Evolutionary conservation across 495 filamentous ascomycete genomes (phyloP).

Genomic region (Penicillium dipodomyicola): DNA sequence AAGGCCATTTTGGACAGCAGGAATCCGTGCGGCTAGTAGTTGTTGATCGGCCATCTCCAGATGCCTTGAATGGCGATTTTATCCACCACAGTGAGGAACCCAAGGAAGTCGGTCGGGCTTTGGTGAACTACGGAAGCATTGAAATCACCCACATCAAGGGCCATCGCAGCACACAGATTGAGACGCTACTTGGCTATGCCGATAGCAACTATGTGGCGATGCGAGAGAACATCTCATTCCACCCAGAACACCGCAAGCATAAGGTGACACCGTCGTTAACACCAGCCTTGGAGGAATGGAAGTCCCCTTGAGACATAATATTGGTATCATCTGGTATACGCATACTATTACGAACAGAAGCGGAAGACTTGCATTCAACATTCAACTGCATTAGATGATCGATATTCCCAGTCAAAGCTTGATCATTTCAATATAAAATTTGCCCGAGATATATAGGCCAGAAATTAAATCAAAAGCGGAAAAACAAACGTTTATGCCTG

Average conservation of each 20-base stretch:
- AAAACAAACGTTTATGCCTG: neutral
- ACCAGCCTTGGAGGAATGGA: slow-evolving; percentile 34
- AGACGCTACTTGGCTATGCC: slow-evolving; percentile 76
- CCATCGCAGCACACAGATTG: slow-evolving; percentile 75
- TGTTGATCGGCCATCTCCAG: slow-evolving; percentile 51
- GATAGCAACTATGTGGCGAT: slow-evolving; percentile 93
- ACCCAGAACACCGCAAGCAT: slow-evolving; percentile 28
- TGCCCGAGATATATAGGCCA: slow-evolving; percentile 7
- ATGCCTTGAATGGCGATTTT: slow-evolving; percentile 45
- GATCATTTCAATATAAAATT: slow-evolving; percentile 1
- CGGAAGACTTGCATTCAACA: slow-evolving; percentile 4
- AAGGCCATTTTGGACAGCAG: slow-evolving; percentile 84
- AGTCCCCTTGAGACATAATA: slow-evolving; percentile 6
- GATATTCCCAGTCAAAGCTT: neutral
- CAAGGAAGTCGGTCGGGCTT: slow-evolving; percentile 82
- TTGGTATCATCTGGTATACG: neutral
- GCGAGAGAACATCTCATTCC: slow-evolving; percentile 80
- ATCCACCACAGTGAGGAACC: slow-evolving; percentile 47
- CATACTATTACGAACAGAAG: slow-evolving; percentile 7
- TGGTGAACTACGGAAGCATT: slow-evolving; percentile 86
- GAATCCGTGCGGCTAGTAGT: slow-evolving; percentile 86
- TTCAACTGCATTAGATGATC: slow-evolving; percentile 2
- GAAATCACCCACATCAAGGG: slow-evolving; percentile 86
- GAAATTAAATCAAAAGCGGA: neutral
- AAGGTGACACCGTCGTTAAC: slow-evolving; percentile 40